Evolutionary conservation across 495 filamentous ascomycete genomes (phyloP).

Genomic region (Neurospora sp.): DNA sequence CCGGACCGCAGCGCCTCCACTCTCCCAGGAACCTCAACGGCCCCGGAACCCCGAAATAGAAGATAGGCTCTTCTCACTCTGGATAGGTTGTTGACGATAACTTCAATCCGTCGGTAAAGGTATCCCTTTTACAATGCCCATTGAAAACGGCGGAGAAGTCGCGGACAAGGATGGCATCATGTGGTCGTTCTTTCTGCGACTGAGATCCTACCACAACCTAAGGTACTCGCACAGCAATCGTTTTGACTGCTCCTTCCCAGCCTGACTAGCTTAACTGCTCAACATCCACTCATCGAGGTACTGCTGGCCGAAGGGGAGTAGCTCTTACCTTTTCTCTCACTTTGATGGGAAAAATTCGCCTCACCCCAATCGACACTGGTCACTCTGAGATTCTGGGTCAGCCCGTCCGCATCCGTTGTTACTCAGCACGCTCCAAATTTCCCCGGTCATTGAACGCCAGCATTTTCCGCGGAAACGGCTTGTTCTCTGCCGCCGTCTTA

Average conservation of each 20-base stretch:
- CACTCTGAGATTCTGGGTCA: neutral
- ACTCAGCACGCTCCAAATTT: neutral
- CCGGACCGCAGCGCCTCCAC: neutral
- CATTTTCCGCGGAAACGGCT: neutral
- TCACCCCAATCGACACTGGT: neutral
- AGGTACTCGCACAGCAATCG: neutral
- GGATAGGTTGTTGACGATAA: neutral
- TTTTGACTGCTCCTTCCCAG: neutral
- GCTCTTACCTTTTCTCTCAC: neutral
- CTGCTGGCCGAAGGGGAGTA: neutral
- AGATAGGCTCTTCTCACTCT: neutral
- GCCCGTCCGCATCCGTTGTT: neutral
- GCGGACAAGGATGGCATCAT: neutral
- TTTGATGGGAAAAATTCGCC: neutral
- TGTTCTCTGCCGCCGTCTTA: neutral
- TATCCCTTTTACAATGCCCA: neutral
- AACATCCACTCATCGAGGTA: neutral
- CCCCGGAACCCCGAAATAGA: neutral
- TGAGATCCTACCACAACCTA: neutral
- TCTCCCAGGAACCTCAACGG: neutral
- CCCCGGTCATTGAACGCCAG: neutral
- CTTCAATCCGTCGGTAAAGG: neutral
- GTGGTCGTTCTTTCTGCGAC: neutral
- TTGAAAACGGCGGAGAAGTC: neutral
- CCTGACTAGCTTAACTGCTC: neutral